Conservation (phyloP, 148 eudicot species). For the Vaccinium myrtillus region DNA sequence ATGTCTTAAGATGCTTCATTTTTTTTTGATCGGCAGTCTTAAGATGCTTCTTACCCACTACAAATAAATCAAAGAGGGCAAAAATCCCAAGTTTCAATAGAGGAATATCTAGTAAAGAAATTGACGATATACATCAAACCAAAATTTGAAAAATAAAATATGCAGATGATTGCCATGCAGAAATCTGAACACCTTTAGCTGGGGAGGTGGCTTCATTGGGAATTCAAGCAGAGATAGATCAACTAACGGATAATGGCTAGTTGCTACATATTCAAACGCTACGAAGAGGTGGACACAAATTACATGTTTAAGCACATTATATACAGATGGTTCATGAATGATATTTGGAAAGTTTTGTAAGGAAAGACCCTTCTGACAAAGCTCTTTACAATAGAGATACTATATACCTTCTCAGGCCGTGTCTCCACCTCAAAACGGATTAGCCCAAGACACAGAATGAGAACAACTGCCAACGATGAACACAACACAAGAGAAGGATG, state of each 20-base stretch:
- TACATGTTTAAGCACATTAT: not conserved
- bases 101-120: not conserved
- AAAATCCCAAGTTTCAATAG: not conserved
- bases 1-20: not conserved
- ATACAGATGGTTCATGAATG: not conserved
- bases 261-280: not conserved
- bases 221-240: not conserved
- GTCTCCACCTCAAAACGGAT: slow-evolving; percentile 66
- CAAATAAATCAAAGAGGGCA: not conserved
- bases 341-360: not conserved
- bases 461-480: slow-evolving; percentile 54
- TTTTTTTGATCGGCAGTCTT: not conserved
- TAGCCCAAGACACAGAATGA: slow-evolving; percentile 62
- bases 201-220: not conserved
- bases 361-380: not conserved
- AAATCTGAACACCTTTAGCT: not conserved
- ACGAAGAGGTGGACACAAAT: not conserved
- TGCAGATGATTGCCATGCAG: not conserved
- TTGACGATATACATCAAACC: not conserved
- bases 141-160: not conserved
- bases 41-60: not conserved
- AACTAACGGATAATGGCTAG: not conserved
- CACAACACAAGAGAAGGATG: slow-evolving; percentile 57
- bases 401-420: slow-evolving; percentile 64
- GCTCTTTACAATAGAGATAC: not conserved